Evolutionary conservation across 169 alveolate species (phyloP), one percentile per base, ranked within the genome.

Genomic region (Eimeria maxima): DNA sequence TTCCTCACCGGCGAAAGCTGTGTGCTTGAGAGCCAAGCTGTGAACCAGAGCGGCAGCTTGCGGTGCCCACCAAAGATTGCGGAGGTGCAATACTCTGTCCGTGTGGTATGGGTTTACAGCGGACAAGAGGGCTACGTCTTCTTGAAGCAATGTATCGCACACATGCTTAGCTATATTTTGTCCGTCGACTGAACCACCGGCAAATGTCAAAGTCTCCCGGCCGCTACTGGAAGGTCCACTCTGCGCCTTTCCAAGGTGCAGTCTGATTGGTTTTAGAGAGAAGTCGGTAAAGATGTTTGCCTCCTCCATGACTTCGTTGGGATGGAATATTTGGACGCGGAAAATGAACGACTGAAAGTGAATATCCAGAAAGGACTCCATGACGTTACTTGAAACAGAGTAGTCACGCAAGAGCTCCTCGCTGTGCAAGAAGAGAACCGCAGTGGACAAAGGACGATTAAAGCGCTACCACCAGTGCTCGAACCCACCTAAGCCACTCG

Each of bases 21-120:
- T 44, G 76, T 89, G 84, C 42, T 71, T 89, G 20, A 89, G 87
- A 38, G 95, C 87, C 95, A 89, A n/a, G 76, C 88, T 71, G 60
- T 71, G 95, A 27, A 89, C 87, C 53, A 89, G 29, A 47, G 95
- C 95, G n/a, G 88, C 53, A 24, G 74, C 95, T 44, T 89, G 95
- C 63, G 95, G 95, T 76, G 69, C 88, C 95, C 95, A 89, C 95
- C 95, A 89, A 16, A 89, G 95, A 20, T 57, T 71, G 95, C 95
- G 95, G 50, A 89, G 95, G n/a, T 89, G 74, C 95, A 69, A 60
- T 63, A 89, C 78, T 45, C 47, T 16, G 50, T 67, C 95, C 63
- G 42, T 47, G 88, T 89, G 69, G 73, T 45, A 44, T 27, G 88
- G 95, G 74, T 47, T 89, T 44, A 45, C 63, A n/a, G 94, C 78